phyloP scores from a whole-genome alignment of 345 rosid genomes.

The Arabis hirsuta region DNA sequence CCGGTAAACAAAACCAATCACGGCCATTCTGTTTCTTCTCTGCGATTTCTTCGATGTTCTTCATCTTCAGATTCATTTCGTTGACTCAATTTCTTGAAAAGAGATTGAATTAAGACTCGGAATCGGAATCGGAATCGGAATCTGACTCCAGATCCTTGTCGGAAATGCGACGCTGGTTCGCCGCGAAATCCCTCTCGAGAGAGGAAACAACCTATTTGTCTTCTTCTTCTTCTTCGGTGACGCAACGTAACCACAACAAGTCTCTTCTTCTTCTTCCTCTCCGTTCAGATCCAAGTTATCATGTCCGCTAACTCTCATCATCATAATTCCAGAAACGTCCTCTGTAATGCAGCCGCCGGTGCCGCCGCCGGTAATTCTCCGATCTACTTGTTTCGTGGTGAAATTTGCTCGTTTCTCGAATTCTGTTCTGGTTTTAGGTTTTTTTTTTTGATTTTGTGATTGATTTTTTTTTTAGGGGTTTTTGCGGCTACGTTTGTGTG shows the following conservation, averaged over 20 bases:
- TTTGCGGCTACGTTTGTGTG: slow-evolving; percentile 92
- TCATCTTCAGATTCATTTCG: slow-evolving; percentile 23
- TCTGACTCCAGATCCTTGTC: slow-evolving; percentile 13
- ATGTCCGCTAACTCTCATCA: slow-evolving; percentile 67
- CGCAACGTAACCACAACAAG: slow-evolving; percentile 19
- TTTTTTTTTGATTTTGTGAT: too few relatives aligned
- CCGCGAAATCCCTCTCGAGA: slow-evolving; percentile 65
- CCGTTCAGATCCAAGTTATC: slow-evolving; percentile 28
- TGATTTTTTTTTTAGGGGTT: slow-evolving; percentile 52
- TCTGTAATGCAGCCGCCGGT: slow-evolving; percentile 90
- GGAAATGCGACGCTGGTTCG: slow-evolving; percentile 87
- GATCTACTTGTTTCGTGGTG: background rate
- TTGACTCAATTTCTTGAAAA: slow-evolving; percentile 3
- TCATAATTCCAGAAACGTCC: slow-evolving; percentile 57
- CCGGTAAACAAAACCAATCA: slow-evolving; percentile 24
- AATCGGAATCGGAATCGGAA: background rate
- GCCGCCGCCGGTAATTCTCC: slow-evolving; percentile 74
- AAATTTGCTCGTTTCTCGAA: background rate
- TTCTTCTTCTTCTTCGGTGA: slow-evolving; percentile 29
- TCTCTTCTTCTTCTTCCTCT: slow-evolving; percentile 27
- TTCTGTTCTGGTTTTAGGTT: background rate
- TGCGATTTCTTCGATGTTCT: slow-evolving; percentile 20
- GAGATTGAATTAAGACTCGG: background rate
- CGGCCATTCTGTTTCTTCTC: slow-evolving; percentile 29
- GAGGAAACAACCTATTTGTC: slow-evolving; percentile 54